Evolutionary conservation across 345 rosid species (phyloP).

Genomic region (Eucalyptus sideroxylon): DNA sequence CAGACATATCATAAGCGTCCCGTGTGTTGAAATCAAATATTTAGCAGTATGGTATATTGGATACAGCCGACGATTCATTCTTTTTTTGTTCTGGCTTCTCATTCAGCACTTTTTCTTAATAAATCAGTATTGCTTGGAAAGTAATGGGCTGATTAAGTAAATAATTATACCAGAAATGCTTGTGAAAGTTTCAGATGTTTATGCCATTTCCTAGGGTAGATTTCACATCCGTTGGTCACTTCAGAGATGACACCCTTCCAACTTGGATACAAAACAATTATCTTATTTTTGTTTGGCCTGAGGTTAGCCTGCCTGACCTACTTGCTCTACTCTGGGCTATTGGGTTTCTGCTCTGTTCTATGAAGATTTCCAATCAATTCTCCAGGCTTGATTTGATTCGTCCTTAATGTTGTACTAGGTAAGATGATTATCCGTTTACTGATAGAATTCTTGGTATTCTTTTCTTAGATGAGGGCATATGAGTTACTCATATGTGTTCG

Average conservation of each 20-base stretch:
- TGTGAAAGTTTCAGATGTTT: not conserved
- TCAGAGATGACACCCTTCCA: not conserved
- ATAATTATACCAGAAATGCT: not conserved
- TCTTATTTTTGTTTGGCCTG: not conserved
- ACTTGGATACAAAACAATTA: not conserved
- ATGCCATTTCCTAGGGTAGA: not conserved
- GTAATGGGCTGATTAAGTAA: not conserved
- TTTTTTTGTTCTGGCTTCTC: not conserved
- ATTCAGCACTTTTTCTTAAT: not conserved
- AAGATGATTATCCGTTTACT: not conserved
- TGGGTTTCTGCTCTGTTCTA: no score
- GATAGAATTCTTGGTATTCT: not conserved
- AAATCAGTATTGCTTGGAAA: not conserved
- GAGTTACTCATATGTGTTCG: not conserved
- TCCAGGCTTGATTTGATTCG: not conserved
- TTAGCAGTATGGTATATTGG: not conserved
- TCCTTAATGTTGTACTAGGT: not conserved
- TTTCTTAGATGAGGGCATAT: not conserved
- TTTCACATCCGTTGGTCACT: not conserved
- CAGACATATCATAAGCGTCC: not conserved
- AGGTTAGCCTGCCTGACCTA: not conserved
- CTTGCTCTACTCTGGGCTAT: no score
- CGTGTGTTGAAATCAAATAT: no score
- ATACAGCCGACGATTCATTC: not conserved
- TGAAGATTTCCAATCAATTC: no score